Percentiles rank a stretch among this genome's conserved stretches.
Conservation (phyloP, 2,329 filamentous ascomycete species). For the Microdochium trichocladiopsis region DNA sequence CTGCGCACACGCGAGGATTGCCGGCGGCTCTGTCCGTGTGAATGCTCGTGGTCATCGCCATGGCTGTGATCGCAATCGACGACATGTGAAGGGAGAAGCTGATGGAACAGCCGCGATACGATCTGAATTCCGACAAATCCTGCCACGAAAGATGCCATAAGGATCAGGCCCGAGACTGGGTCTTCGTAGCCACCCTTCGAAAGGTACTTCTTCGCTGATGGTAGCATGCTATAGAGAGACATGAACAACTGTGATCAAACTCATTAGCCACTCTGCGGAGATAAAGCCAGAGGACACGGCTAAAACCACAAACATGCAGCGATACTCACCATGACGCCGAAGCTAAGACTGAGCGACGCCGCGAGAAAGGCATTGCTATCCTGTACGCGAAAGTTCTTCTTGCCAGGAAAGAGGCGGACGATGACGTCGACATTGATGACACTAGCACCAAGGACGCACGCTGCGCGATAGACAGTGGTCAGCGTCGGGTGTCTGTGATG, state of each 20-base stretch:
- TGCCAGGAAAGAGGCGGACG: slow-evolving; percentile 64
- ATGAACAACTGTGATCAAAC: slow-evolving; percentile 66
- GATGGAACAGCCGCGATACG: slow-evolving; percentile 65
- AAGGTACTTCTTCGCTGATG: slow-evolving; percentile 75
- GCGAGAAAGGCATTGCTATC: slow-evolving; percentile 86
- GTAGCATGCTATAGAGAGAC: slow-evolving; percentile 86
- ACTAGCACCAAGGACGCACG: slow-evolving; percentile 67
- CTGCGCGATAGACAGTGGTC: slow-evolving; percentile 17
- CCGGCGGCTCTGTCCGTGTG: slow-evolving; percentile 12
- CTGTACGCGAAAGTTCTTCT: slow-evolving; percentile 76
- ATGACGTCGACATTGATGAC: slow-evolving; percentile 84
- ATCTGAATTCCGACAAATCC: slow-evolving; percentile 73
- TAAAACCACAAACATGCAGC: background rate
- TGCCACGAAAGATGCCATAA: slow-evolving; percentile 62
- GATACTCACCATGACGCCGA: slow-evolving; percentile 87
- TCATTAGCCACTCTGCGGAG: slow-evolving; percentile 1
- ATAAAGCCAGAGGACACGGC: background rate
- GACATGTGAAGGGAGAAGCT: slow-evolving; percentile 69
- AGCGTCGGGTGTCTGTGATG: no score
- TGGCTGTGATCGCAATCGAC: slow-evolving; percentile 76
- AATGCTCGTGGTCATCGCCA: slow-evolving; percentile 25
- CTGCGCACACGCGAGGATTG: slow-evolving; percentile 15
- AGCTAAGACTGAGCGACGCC: slow-evolving; percentile 82
- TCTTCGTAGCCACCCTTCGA: slow-evolving; percentile 59
- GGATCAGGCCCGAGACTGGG: slow-evolving; percentile 57